Base-by-base conservation (phyloP, 305 asterid genomes). In the Fraxinus sp. region DNA sequence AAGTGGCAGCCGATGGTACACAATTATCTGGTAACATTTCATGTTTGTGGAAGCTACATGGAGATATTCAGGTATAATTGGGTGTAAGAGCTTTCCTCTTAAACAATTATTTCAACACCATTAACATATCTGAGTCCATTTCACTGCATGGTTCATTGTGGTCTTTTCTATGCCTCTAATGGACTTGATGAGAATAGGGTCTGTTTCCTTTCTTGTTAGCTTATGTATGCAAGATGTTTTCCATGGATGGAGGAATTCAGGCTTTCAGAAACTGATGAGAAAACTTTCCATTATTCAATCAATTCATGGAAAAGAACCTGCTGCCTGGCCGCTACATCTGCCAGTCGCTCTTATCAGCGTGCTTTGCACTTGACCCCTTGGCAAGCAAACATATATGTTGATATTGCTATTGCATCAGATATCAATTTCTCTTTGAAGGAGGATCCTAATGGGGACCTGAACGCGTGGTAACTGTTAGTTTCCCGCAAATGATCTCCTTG, bases 301-400 rank as follows among this genome's bases (percentile, higher is more conserved):
- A 79, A 55, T 82, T 80, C 90, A 81, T 96, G 98, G 99, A 96
- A 88, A 90, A 90, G 84, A 55, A 89, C 89, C 80, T 90, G 99
- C 88, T 87, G 81, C 75, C 72, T 86, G 83, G 96, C 97, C 87
- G 95, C 98, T 86, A 87, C 87, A 83, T 90, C 90, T 88, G 94
- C 97, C 79, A 74, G 84, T 79, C 87, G 90, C 87, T 93, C 97
- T 71, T 96, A 93, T 87, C 99, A 96, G 86, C 94, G 95, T 86
- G 98, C 99, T 85, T 85, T 95, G 85, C 98, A 92, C 84, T 87
- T 96, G 89, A 85, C 94, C 39, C 99, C 99, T 79, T 96, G 99
- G 98, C 94, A 89, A 86, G 96, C 98, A 83, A 92, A 93, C 88
- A 62, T 87, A 80, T 96, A 95, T 84, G 84, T 88, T 77, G 99